phyloP scores from a whole-genome alignment of 2,329 filamentous ascomycete species.

The Alternaria brassicicola region DNA sequence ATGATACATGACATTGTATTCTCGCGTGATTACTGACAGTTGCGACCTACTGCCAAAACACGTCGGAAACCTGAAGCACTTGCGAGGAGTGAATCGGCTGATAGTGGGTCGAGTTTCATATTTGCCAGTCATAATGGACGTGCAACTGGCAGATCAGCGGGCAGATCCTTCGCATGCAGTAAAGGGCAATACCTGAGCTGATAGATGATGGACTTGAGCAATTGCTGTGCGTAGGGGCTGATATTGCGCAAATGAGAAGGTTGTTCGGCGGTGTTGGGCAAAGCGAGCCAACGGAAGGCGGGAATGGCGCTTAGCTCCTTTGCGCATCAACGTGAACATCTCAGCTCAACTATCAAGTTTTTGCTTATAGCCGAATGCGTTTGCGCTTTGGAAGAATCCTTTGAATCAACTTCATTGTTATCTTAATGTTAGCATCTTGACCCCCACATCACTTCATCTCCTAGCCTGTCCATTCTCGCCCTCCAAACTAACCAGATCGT shows the following conservation, averaged over 20 bases:
- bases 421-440: too few relatives aligned
- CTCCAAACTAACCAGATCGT: conserved; percentile 30
- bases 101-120: conserved; percentile 41
- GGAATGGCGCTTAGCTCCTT: neutral
- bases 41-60: conserved; percentile 15
- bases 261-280: neutral
- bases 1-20: neutral
- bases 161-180: neutral
- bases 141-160: neutral
- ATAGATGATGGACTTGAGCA: neutral
- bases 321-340: neutral
- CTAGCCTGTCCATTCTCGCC: neutral
- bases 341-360: neutral
- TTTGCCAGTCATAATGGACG: neutral
- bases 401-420: neutral
- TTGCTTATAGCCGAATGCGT: neutral
- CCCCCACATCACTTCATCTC: neutral
- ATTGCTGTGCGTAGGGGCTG: neutral
- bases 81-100: conserved; percentile 7
- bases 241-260: neutral
- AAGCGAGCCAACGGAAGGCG: neutral
- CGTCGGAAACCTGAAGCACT: conserved; percentile 25
- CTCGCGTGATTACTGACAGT: conserved; percentile 18
- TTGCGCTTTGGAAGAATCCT: neutral
- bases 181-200: neutral